Evolutionary conservation across 805 yeast species (phyloP), one percentile per base, ranked within the genome.

Genomic region (Saccharomycopsis fibuligera): DNA sequence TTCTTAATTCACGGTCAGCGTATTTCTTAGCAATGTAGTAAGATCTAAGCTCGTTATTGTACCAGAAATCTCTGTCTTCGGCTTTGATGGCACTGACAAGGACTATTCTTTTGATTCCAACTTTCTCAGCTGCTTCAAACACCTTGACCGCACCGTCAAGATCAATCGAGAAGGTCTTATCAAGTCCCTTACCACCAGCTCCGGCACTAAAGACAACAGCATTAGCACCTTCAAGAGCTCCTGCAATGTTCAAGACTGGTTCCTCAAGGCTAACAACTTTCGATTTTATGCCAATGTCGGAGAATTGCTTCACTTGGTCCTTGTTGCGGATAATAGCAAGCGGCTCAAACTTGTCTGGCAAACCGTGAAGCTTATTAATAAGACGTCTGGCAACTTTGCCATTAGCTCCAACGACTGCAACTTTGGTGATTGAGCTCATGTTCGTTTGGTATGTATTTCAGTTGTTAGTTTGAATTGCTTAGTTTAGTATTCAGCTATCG

Each of bases 191-290:
- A 2, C 84, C 85, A 17, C 77, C 81, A 2, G 83, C 77, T 6
- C 86, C 86, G 0, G 83, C 85, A 35, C 75, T 64, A 65, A 79
- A 77, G 0, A 81, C 76, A 3, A 80, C 77, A 6, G 79, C 78
- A 55, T 76, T 78, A 33, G 67, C 69, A 2, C 78, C 81, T 37
- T 63, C 60, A 31, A 80, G 57, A 0, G 62, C 64, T 2, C 58
- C 53, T 0, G 69, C 62, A 29, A 79, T 59, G 2, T 67, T 62
- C 1, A 53, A 56, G 2, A 67, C 65, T 1, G 68, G 59, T 5
- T 66, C 65, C 31, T 69, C 69, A 42, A 75, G 60, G 33, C 69
- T 63, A 22, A 75, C 68, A 10, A 68, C 61, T 10, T 63, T 56
- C 3, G 75, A 65, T 3, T 64, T 58, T 5, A 68, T 62, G 6